Evolutionary conservation across 768 basidiomycete species (phyloP).

Genomic region (Tulasnella sp.): DNA sequence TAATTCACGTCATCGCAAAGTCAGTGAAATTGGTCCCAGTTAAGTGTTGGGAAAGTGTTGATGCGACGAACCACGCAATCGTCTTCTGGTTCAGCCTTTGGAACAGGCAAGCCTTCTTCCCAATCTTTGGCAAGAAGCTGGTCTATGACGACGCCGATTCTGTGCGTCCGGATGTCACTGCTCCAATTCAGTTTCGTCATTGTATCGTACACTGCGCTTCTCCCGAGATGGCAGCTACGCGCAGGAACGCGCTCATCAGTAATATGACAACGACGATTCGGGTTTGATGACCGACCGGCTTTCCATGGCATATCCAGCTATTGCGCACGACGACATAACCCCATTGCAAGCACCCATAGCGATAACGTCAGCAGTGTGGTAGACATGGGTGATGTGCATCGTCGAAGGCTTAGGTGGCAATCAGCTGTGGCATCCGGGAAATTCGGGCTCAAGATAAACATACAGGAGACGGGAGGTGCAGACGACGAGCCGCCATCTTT

Average conservation of each 20-base stretch:
- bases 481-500: slow-evolving; percentile 59
- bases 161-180: slow-evolving; percentile 67
- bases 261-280: not conserved
- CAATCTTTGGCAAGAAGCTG: slow-evolving; percentile 61
- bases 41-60: not conserved
- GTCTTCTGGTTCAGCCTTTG: slow-evolving; percentile 43
- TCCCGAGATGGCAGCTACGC: slow-evolving; percentile 72
- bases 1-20: not conserved
- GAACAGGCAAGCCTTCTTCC: slow-evolving; percentile 44
- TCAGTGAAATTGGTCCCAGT: not conserved
- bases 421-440: not conserved
- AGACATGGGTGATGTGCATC: slow-evolving; percentile 48
- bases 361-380: slow-evolving; percentile 93
- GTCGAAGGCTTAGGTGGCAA: slow-evolving; percentile 15
- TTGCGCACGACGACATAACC: slow-evolving; percentile 64
- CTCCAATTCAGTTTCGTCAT: slow-evolving; percentile 63
- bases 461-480: slow-evolving; percentile 22
- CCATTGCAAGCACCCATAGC: slow-evolving; percentile 81
- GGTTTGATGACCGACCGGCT: slow-evolving; percentile 32
- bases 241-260: not conserved
- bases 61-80: slow-evolving; percentile 50
- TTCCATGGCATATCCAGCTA: slow-evolving; percentile 83
- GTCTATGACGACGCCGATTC: slow-evolving; percentile 62
- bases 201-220: slow-evolving; percentile 76
- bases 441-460: not conserved